These are phyloP conservation scores for Colletotrichum godetiae DNA, from an alignment of 2,329 filamentous ascomycete species.

Conservation along the genomic window DNA sequence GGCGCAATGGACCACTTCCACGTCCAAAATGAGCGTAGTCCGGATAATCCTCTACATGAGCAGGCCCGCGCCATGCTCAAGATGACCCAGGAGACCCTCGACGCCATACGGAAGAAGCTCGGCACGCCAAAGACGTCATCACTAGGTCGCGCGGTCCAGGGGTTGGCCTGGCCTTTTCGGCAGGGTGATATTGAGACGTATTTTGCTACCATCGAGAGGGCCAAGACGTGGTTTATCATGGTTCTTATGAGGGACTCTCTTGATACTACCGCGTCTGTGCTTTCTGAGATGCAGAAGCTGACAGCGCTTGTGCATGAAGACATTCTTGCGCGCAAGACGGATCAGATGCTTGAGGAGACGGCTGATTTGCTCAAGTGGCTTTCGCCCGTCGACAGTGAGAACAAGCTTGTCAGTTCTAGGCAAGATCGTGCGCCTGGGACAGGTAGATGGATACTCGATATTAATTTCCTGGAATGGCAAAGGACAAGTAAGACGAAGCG, in stretches of 20 bases:
- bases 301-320: constrained; percentile 38
- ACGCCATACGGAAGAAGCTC: constrained; percentile 35
- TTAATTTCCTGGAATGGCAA: constrained; percentile 36
- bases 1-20: constrained; percentile 39
- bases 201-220: constrained; percentile 37
- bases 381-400: constrained; percentile 36
- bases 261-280: constrained; percentile 36
- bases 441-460: constrained; percentile 37
- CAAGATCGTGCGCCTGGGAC: constrained; percentile 37
- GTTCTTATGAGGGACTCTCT: constrained; percentile 38
- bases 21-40: not conserved
- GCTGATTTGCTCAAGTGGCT: constrained; percentile 37
- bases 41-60: constrained; percentile 6
- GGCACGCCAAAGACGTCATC: constrained; percentile 28
- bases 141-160: constrained; percentile 32
- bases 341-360: constrained; percentile 34
- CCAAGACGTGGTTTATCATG: constrained; percentile 43
- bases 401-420: constrained; percentile 32
- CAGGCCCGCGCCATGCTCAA: constrained; percentile 35
- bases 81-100: constrained; percentile 39
- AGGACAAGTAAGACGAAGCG: constrained; percentile 14
- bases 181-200: constrained; percentile 37
- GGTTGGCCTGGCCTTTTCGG: constrained; percentile 39
- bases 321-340: constrained; percentile 33
- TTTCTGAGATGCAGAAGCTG: constrained; percentile 38